These are phyloP conservation scores for Chrysanthemum makinoi DNA, from an alignment of 129 eudicot genomes.

Conservation along the genomic window DNA sequence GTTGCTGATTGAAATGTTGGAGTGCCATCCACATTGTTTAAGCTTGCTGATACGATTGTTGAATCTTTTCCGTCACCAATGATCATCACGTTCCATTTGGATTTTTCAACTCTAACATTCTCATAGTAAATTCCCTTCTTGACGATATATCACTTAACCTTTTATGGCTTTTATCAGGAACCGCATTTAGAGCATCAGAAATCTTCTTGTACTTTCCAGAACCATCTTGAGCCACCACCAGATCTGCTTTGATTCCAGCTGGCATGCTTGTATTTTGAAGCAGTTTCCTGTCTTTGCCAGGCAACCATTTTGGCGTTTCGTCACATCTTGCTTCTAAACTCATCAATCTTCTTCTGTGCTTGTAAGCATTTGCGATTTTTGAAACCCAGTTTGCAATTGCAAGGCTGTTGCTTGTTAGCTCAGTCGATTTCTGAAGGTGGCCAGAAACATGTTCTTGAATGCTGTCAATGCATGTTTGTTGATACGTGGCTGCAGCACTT, in stretches of 20 bases:
- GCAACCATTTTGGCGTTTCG: constrained; percentile 44
- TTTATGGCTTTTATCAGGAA: constrained; percentile 56
- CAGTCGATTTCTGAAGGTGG: constrained; percentile 37
- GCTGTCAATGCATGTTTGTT: constrained; percentile 57
- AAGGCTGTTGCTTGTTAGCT: constrained; percentile 59
- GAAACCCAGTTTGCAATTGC: constrained; percentile 46
- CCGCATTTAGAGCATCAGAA: constrained; percentile 50
- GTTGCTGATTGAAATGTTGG: too few species aligned
- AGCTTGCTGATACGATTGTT: too few species aligned
- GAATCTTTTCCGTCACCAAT: too few species aligned
- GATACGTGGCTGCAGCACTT: constrained; percentile 68
- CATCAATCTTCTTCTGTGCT: constrained; percentile 38
- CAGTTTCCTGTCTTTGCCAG: constrained; percentile 42
- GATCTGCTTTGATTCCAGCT: constrained; percentile 38
- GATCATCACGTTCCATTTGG: too few species aligned
- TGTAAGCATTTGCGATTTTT: constrained; percentile 17
- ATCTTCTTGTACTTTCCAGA: constrained; percentile 56
- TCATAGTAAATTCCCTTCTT: too few species aligned
- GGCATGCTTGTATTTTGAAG: constrained; percentile 34
- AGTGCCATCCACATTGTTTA: too few species aligned
- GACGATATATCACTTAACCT: constrained; percentile 18
- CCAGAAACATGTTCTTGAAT: constrained; percentile 17
- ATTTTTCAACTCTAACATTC: too few species aligned
- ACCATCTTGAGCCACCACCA: constrained; percentile 64
- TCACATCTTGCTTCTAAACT: not conserved